A percentile compares a stretch with the other conserved stretches of the same genome.
These are phyloP conservation scores for Cyclanthera cordifolia DNA, from an alignment of 306 rosid genomes.

Conservation along the genomic window DNA sequence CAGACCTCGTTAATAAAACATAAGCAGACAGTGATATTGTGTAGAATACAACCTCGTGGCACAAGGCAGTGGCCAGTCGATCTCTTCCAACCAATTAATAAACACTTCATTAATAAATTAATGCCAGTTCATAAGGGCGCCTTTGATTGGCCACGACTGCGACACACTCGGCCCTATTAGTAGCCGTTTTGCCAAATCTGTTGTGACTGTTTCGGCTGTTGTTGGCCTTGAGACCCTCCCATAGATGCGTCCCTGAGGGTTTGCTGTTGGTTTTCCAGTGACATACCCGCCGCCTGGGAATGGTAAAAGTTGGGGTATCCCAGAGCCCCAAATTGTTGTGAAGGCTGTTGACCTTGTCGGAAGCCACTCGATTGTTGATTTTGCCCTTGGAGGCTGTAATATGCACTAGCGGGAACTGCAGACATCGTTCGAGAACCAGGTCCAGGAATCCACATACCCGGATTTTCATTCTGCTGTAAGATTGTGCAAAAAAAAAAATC, in stretches of 20 bases:
- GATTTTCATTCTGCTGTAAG: conserved; percentile 64
- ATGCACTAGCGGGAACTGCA: conserved; percentile 68
- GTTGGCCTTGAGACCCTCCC: conserved; percentile 66
- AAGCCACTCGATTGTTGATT: conserved; percentile 66
- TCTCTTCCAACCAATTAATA: conserved; percentile 54
- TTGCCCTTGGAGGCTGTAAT: conserved; percentile 92
- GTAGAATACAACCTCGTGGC: conserved; percentile 70
- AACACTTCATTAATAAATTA: conserved; percentile 42
- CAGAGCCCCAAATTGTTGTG: conserved; percentile 63
- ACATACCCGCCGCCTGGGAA: conserved; percentile 69
- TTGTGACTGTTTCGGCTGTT: conserved; percentile 79
- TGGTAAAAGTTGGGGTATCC: conserved; percentile 78
- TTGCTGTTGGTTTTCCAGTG: conserved; percentile 80
- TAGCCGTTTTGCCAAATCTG: conserved; percentile 95
- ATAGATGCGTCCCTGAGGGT: conserved; percentile 68
- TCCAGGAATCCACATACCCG: conserved; percentile 93
- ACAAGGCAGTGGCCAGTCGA: conserved; percentile 57
- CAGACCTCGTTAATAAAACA: conserved; percentile 52
- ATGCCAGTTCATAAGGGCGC: conserved; percentile 26
- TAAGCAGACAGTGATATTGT: conserved; percentile 34
- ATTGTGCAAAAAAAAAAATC: not conserved
- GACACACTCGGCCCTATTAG: conserved; percentile 44
- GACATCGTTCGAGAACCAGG: conserved; percentile 93
- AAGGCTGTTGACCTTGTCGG: conserved; percentile 89
- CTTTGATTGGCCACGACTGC: conserved; percentile 49